phyloP scores from a whole-genome alignment of 2,329 filamentous ascomycete genomes.

The Scedosporium aurantiacum region DNA sequence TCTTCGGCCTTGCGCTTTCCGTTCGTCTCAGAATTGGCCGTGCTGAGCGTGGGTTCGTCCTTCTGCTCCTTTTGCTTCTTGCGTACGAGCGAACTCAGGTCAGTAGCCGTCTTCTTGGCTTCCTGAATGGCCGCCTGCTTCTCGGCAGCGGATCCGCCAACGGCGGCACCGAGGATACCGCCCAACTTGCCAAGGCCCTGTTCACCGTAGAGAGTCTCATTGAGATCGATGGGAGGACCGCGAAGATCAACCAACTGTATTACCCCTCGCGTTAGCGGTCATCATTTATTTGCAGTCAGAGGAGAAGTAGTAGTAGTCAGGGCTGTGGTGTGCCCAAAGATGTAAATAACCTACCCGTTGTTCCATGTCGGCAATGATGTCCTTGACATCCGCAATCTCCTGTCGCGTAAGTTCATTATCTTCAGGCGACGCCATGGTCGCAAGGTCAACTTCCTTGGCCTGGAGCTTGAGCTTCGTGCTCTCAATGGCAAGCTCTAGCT shows the following conservation, averaged over 20 bases:
- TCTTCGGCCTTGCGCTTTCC: constrained; percentile 46
- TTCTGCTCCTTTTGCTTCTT: constrained; percentile 46
- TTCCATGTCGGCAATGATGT: constrained; percentile 70
- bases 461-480: constrained; percentile 62
- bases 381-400: constrained; percentile 62
- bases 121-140: constrained; percentile 57
- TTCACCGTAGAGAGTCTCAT: constrained; percentile 40
- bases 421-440: constrained; percentile 50
- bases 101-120: constrained; percentile 62
- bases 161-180: constrained; percentile 51
- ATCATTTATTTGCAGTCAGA: no score
- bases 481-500: constrained; percentile 64
- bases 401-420: constrained; percentile 53
- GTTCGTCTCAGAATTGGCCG: constrained; percentile 19
- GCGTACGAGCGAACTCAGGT: constrained; percentile 63
- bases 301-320: neutral
- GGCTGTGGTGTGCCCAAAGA: neutral
- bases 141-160: constrained; percentile 50
- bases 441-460: constrained; percentile 56
- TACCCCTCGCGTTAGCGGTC: constrained; percentile 7
- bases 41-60: constrained; percentile 21
- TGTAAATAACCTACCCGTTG: constrained; percentile 44
- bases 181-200: constrained; percentile 22
- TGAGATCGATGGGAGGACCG: constrained; percentile 48
- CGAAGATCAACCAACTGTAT: constrained; percentile 56